These are phyloP conservation scores for Hygrophoropsis aurantiaca DNA, from an alignment of 768 basidiomycete genomes.

Conservation along the genomic window DNA sequence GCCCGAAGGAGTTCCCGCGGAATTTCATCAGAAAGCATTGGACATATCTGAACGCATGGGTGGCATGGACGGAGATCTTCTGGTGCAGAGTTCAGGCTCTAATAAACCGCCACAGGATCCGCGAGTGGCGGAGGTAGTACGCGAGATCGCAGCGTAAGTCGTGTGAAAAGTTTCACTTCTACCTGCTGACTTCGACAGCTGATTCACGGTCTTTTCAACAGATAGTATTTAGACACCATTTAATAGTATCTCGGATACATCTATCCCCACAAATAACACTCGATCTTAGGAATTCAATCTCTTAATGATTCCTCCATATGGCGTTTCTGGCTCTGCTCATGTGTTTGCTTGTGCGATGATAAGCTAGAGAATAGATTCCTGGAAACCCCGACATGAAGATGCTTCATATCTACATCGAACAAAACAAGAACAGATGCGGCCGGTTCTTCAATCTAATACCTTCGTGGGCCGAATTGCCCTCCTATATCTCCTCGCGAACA, in stretches of 20 bases:
- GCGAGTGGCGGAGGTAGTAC: background rate
- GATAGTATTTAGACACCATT: background rate
- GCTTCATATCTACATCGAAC: too few relatives aligned
- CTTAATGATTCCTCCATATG: too few relatives aligned
- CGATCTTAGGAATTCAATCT: too few relatives aligned
- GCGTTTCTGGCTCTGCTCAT: too few relatives aligned
- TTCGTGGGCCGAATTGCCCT: too few relatives aligned
- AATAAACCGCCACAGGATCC: background rate
- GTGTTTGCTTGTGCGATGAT: too few relatives aligned
- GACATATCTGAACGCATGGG: constrained; percentile 30
- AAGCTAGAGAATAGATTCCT: too few relatives aligned
- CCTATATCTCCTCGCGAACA: too few relatives aligned
- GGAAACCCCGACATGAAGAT: too few relatives aligned
- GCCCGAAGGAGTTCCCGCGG: constrained; percentile 27
- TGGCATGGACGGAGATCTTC: constrained; percentile 23
- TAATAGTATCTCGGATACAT: background rate
- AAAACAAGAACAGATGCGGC: too few relatives aligned
- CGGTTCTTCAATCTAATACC: too few relatives aligned
- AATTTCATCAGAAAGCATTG: constrained; percentile 26
- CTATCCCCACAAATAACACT: too few relatives aligned
- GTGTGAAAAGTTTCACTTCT: background rate
- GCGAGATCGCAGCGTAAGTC: background rate
- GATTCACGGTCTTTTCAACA: background rate
- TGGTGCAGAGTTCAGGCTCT: background rate
- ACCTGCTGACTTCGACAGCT: background rate